Conservation (phyloP, 768 basidiomycete genomes). For the Lactarius hatsudake region DNA sequence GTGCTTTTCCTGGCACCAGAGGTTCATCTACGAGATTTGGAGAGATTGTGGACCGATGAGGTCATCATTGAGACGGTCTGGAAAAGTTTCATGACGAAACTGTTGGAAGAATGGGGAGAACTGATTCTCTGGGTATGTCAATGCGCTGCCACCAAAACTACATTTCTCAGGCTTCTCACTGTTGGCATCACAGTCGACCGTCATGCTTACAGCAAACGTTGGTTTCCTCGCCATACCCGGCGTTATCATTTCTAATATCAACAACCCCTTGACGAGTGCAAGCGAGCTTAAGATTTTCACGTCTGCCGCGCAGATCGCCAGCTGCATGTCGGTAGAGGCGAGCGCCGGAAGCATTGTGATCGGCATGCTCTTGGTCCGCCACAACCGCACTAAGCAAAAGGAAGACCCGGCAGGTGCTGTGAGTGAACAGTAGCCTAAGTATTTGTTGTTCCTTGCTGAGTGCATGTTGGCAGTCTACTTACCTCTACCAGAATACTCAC, state of each 20-base stretch:
- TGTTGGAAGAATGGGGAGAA: constrained; percentile 18
- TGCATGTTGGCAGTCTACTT: neutral
- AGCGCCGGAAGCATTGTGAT: constrained; percentile 23
- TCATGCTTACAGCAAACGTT: constrained; percentile 20
- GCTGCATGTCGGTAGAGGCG: constrained; percentile 15
- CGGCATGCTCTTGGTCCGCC: constrained; percentile 19
- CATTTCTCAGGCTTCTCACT: neutral
- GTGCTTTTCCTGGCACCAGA: constrained; percentile 24
- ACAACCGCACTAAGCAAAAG: constrained; percentile 14
- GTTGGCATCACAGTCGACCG: constrained; percentile 6
- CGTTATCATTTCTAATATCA: constrained; percentile 3
- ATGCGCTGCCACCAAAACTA: neutral
- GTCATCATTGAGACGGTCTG: constrained; percentile 17
- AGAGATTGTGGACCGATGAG: constrained; percentile 20
- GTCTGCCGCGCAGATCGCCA: constrained; percentile 14
- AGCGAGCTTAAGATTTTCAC: neutral
- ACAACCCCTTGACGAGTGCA: neutral
- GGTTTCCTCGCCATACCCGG: constrained; percentile 22
- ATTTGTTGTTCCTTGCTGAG: neutral
- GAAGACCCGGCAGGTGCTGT: constrained; percentile 17
- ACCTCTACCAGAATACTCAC: constrained; percentile 4
- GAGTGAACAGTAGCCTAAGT: neutral
- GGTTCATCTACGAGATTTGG: constrained; percentile 24
- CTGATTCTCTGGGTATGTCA: constrained; percentile 19
- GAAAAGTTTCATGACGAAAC: constrained; percentile 16